phyloP scores from a whole-genome alignment of 2,329 filamentous ascomycete species.

The Ceratocystis eucalypticola region DNA sequence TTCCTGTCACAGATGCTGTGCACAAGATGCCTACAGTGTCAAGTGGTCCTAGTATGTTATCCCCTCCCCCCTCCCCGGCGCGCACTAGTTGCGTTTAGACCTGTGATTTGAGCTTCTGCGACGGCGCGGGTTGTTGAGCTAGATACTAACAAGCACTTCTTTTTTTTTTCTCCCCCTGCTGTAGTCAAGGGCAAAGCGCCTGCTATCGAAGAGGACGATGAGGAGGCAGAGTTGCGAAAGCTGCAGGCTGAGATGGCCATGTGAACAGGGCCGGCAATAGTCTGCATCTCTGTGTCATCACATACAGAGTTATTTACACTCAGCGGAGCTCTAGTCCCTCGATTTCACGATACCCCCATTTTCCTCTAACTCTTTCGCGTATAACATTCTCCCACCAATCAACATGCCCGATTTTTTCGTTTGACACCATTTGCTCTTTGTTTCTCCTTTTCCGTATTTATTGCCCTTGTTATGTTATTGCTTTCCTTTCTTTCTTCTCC shows the following conservation, averaged over 20 bases:
- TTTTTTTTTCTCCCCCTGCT: background rate
- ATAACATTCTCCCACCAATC: background rate
- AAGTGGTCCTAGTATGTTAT: slow-evolving; percentile 58
- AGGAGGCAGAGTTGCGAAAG: slow-evolving; percentile 86
- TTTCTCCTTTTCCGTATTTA: background rate
- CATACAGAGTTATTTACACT: slow-evolving; percentile 1
- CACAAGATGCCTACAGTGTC: slow-evolving; percentile 62
- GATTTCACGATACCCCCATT: slow-evolving; percentile 3
- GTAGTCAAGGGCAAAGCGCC: slow-evolving; percentile 40
- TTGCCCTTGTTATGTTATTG: background rate
- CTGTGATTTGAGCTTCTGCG: background rate
- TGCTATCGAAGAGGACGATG: slow-evolving; percentile 65
- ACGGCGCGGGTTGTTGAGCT: background rate
- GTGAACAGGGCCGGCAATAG: slow-evolving; percentile 32
- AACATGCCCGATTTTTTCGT: background rate
- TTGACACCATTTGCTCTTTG: background rate
- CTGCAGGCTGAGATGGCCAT: slow-evolving; percentile 96
- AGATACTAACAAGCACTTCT: background rate
- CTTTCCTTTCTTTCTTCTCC: background rate
- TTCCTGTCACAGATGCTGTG: slow-evolving; percentile 68
- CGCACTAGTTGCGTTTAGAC: too few species aligned
- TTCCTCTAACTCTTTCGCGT: background rate
- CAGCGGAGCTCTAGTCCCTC: background rate
- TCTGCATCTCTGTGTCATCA: background rate
- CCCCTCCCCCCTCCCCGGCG: background rate